These are phyloP conservation scores for Flaveria trinervia DNA, from an alignment of 129 eudicot species.

Conservation along the genomic window DNA sequence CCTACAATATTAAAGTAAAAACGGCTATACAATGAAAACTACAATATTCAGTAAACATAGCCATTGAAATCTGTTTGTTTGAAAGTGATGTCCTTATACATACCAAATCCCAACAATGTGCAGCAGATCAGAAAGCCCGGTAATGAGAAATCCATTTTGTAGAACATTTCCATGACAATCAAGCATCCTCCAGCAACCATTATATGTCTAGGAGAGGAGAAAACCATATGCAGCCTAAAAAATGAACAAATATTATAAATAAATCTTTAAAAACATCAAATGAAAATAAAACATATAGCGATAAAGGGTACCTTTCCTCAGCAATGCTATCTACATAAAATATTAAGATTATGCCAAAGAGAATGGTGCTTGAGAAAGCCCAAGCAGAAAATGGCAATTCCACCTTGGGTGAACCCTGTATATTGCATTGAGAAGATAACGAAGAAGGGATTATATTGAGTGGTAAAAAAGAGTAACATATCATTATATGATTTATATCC, in stretches of 20 bases:
- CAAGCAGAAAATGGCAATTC: slow-evolving; percentile 84
- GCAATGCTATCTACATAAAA: slow-evolving; percentile 88
- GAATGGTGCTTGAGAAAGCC: slow-evolving; percentile 74
- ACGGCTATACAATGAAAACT: slow-evolving; percentile 11
- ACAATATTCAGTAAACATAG: neutral
- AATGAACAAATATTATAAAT: slow-evolving; percentile 6
- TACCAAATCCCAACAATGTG: slow-evolving; percentile 83
- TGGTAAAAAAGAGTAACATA: slow-evolving; percentile 1
- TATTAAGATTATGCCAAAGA: slow-evolving; percentile 77
- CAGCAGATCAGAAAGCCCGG: slow-evolving; percentile 77
- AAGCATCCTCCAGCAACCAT: slow-evolving; percentile 89
- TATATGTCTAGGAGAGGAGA: slow-evolving; percentile 94
- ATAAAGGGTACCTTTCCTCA: slow-evolving; percentile 70
- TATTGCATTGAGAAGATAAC: slow-evolving; percentile 1
- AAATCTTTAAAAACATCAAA: neutral
- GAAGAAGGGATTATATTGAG: neutral
- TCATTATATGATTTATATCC: neutral
- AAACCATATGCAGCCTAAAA: slow-evolving; percentile 94
- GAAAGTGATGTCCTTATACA: slow-evolving; percentile 14
- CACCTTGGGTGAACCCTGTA: slow-evolving; percentile 74
- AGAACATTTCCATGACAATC: slow-evolving; percentile 68
- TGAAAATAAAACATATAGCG: neutral
- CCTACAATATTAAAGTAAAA: slow-evolving; percentile 43
- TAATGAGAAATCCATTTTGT: slow-evolving; percentile 88
- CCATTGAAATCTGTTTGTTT: slow-evolving; percentile 3